Percentiles rank a stretch among this genome's conserved stretches.
phyloP scores from a whole-genome alignment of 805 yeast genomes.

The Yarrowia yakushimensis region DNA sequence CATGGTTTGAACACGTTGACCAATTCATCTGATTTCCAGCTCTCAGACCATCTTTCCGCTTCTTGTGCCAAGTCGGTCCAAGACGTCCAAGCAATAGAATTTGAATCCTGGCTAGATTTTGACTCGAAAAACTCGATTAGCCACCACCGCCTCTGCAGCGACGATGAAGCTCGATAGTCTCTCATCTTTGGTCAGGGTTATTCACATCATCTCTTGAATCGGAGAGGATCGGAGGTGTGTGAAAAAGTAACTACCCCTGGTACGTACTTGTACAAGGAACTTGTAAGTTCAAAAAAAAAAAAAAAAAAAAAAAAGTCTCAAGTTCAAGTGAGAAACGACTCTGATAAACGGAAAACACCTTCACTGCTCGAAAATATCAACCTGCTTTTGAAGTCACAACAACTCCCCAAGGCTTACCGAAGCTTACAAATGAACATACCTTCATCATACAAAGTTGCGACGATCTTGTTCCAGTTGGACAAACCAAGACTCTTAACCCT shows the following conservation, averaged over 20 bases:
- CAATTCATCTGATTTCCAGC: too few species aligned
- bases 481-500: background rate
- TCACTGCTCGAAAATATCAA: too few species aligned
- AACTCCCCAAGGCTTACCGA: conserved; percentile 7
- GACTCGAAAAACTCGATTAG: background rate
- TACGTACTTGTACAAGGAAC: too few species aligned
- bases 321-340: too few species aligned
- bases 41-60: too few species aligned
- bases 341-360: too few species aligned
- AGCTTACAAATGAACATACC: conserved; percentile 16
- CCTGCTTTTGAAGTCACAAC: too few species aligned
- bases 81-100: background rate
- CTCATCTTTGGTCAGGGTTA: too few species aligned
- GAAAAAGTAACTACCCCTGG: background rate
- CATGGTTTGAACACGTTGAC: too few species aligned
- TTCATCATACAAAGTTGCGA: conserved; percentile 9
- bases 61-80: background rate
- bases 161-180: background rate
- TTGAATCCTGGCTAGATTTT: background rate
- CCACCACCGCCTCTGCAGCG: background rate
- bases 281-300: too few species aligned
- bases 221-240: background rate
- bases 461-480: background rate
- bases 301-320: too few species aligned
- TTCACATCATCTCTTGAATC: conserved; percentile 2